Evolutionary conservation across 345 rosid species (phyloP).

Genomic region (Rhizophora mangle): DNA sequence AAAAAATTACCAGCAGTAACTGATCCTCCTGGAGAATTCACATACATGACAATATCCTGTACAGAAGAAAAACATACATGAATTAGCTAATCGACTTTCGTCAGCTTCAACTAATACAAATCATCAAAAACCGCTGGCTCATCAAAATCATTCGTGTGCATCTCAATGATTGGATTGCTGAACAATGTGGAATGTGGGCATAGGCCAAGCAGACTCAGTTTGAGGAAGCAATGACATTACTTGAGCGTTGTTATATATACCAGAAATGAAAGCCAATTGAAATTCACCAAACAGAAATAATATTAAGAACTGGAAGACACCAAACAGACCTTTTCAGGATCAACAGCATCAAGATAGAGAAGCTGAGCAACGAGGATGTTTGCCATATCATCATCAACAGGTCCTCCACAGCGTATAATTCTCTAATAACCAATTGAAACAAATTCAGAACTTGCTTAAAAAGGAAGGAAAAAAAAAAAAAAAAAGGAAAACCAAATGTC

Average conservation of each 20-base stretch:
- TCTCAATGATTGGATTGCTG: not conserved
- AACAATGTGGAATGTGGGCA: too few relatives aligned
- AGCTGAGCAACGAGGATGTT: constrained; percentile 86
- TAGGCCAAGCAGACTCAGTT: too few relatives aligned
- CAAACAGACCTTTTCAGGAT: constrained; percentile 65
- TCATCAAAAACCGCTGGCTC: not conserved
- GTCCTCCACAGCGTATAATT: constrained; percentile 95
- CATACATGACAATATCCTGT: constrained; percentile 95
- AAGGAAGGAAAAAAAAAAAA: not conserved
- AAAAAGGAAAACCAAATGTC: constrained; percentile 12
- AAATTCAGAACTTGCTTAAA: constrained; percentile 2
- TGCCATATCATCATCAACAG: constrained; percentile 97
- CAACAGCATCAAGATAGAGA: constrained; percentile 91
- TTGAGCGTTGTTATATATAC: too few relatives aligned
- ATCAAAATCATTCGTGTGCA: not conserved
- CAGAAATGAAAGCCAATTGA: too few relatives aligned
- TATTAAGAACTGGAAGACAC: not conserved
- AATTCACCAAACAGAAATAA: not conserved
- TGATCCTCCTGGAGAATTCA: constrained; percentile 98
- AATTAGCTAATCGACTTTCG: constrained; percentile 2
- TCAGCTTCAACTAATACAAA: not conserved
- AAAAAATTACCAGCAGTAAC: constrained; percentile 83
- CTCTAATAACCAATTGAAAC: constrained; percentile 45
- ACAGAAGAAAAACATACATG: constrained; percentile 12
- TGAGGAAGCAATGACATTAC: too few relatives aligned